A percentile compares a stretch with the other conserved stretches of the same genome.
Conservation (phyloP, 176 grass and related monocot species). For the Alopecurus myosuroides region DNA sequence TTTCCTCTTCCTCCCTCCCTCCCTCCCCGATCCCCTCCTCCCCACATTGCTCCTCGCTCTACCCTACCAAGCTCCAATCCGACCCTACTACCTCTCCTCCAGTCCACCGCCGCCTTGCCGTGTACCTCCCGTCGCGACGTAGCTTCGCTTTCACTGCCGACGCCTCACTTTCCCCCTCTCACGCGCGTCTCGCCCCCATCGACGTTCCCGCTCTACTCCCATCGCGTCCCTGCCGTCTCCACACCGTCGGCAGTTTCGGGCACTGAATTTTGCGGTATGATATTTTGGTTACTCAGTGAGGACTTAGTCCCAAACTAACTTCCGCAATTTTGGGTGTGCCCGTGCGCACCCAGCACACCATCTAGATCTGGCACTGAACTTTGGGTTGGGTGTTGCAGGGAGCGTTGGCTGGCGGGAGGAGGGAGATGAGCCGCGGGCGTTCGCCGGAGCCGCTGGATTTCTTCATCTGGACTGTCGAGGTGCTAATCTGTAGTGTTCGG, state of each 20-base stretch:
- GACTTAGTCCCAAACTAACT: not conserved
- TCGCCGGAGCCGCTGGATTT: conserved; percentile 65
- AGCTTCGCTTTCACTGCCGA: not conserved
- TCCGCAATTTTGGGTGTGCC: not conserved
- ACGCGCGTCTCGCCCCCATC: not conserved
- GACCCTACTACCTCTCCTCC: not conserved
- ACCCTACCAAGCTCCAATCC: conserved; percentile 5
- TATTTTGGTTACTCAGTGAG: not conserved
- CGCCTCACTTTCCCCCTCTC: not conserved
- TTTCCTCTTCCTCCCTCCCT: not conserved
- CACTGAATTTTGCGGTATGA: not conserved
- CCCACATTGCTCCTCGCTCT: not conserved
- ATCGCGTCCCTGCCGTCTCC: not conserved
- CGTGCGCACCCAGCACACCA: not conserved
- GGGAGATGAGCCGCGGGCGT: conserved; percentile 46
- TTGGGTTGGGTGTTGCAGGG: conserved; percentile 1
- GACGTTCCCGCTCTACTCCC: not conserved
- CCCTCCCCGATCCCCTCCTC: not conserved
- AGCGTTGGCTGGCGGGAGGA: conserved; percentile 21
- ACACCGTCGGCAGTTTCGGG: not conserved
- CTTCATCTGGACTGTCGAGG: conserved; percentile 81
- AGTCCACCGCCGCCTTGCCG: not conserved
- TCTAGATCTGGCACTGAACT: conserved; percentile 1
- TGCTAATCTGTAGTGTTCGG: not conserved
- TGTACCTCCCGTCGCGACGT: not conserved